Conservation (phyloP, 2,329 filamentous ascomycete genomes). For the Fusarium poae region DNA sequence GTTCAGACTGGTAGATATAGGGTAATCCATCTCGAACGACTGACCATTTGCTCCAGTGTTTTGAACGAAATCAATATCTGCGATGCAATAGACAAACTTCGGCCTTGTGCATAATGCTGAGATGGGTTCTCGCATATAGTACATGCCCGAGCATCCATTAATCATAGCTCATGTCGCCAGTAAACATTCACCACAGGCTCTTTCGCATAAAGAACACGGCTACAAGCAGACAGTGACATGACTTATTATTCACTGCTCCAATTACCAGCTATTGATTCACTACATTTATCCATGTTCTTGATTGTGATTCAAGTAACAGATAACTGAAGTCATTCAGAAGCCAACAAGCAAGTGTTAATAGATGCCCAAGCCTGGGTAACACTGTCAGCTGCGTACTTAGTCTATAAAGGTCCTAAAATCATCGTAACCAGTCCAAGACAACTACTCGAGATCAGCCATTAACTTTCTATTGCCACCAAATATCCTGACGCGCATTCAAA, state of each 20-base stretch:
- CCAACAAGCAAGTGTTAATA: too few relatives aligned
- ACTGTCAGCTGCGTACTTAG: rapidly evolving
- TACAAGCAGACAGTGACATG: background rate
- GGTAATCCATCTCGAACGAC: background rate
- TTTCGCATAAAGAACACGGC: background rate
- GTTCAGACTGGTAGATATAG: background rate
- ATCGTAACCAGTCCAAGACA: rapidly evolving
- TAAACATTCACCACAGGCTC: background rate
- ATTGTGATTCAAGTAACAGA: background rate
- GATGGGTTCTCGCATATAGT: too few relatives aligned
- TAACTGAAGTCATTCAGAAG: background rate
- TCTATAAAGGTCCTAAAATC: background rate
- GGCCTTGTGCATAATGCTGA: too few relatives aligned
- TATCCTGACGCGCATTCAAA: background rate
- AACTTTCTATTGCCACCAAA: background rate
- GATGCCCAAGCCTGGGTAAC: too few relatives aligned
- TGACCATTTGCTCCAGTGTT: too few relatives aligned
- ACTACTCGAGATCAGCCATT: background rate
- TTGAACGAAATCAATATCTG: too few relatives aligned
- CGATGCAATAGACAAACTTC: too few relatives aligned
- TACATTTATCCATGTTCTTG: background rate
- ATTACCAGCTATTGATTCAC: background rate
- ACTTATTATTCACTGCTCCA: background rate
- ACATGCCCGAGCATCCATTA: too few relatives aligned
- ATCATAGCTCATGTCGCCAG: too few relatives aligned